phyloP scores from a whole-genome alignment of 2,329 filamentous ascomycete genomes.

The Microcyclospora tardicrescens region DNA sequence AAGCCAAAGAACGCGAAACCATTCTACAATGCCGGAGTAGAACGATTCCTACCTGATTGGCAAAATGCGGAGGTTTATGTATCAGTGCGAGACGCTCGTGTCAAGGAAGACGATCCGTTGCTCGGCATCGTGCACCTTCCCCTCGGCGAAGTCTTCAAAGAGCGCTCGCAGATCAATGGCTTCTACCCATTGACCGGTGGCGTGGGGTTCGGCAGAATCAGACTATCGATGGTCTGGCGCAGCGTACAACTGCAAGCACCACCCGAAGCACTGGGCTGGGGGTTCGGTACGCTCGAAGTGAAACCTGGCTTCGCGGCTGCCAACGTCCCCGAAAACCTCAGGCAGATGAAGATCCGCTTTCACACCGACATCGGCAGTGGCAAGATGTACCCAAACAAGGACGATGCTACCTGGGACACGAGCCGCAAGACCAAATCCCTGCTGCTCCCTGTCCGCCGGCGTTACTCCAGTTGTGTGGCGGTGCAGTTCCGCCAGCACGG shows the following conservation, averaged over 20 bases:
- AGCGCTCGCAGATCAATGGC: constrained; percentile 51
- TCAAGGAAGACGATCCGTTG: constrained; percentile 56
- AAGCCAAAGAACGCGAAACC: constrained; percentile 69
- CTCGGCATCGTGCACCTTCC: constrained; percentile 59
- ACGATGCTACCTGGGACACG: constrained; percentile 39
- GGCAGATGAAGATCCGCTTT: constrained; percentile 44
- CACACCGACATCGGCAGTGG: constrained; percentile 43
- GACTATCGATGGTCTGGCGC: constrained; percentile 61
- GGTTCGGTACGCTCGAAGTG: constrained; percentile 57
- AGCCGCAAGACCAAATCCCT: constrained; percentile 32
- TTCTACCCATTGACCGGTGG: constrained; percentile 57
- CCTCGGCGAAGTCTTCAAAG: constrained; percentile 46
- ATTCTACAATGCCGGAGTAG: constrained; percentile 65
- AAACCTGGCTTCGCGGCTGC: constrained; percentile 38
- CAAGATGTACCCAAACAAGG: constrained; percentile 41
- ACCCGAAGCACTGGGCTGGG: constrained; percentile 50
- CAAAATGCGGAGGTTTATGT: constrained; percentile 53
- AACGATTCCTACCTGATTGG: constrained; percentile 60
- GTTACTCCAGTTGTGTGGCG: constrained; percentile 45
- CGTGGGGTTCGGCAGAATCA: constrained; percentile 55
- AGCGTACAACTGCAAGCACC: constrained; percentile 52
- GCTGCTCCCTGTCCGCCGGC: constrained; percentile 46
- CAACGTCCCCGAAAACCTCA: constrained; percentile 30
- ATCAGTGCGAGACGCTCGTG: constrained; percentile 51
- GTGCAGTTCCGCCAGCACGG: constrained; percentile 45